A percentile compares a stretch with the other conserved stretches of the same genome.
Evolutionary conservation across 2,329 filamentous ascomycete species (phyloP).

Genomic region (Penicillium sp.): DNA sequence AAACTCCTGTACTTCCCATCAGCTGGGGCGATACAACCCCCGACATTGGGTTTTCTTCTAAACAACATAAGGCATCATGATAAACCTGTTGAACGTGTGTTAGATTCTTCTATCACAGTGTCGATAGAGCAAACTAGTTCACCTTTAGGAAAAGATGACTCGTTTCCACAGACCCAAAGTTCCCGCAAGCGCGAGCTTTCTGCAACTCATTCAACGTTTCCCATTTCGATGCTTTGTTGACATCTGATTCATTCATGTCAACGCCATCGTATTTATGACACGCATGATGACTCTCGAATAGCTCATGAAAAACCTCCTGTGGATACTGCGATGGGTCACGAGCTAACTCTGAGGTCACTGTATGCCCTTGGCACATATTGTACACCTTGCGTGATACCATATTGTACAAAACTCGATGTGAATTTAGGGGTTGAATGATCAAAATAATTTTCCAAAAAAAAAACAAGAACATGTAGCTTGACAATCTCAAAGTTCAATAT

Average conservation of each 20-base stretch:
- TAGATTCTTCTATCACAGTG: neutral
- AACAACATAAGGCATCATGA: slow-evolving; percentile 57
- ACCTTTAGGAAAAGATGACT: slow-evolving; percentile 66
- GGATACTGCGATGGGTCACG: slow-evolving; percentile 54
- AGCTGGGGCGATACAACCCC: slow-evolving; percentile 58
- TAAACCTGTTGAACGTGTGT: slow-evolving; percentile 51
- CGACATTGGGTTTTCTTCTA: slow-evolving; percentile 42
- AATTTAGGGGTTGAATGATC: slow-evolving; percentile 12
- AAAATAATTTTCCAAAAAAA: neutral
- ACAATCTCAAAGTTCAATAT: neutral
- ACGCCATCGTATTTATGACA: neutral
- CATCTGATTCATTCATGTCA: slow-evolving; percentile 22
- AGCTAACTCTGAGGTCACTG: slow-evolving; percentile 59
- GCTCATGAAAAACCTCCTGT: slow-evolving; percentile 53
- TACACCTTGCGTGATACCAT: slow-evolving; percentile 50
- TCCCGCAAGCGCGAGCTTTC: slow-evolving; percentile 60
- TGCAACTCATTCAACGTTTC: slow-evolving; percentile 48
- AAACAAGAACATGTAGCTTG: neutral
- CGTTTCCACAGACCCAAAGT: slow-evolving; percentile 63
- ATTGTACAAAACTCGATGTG: slow-evolving; percentile 10
- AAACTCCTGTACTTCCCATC: slow-evolving; percentile 60
- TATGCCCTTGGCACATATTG: slow-evolving; percentile 53
- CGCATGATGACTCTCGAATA: slow-evolving; percentile 48
- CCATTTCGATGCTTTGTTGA: slow-evolving; percentile 16
- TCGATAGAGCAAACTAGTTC: neutral